Evolutionary conservation across 2,329 filamentous ascomycete genomes (phyloP).

Genomic region (Paracamarosporium sp.): DNA sequence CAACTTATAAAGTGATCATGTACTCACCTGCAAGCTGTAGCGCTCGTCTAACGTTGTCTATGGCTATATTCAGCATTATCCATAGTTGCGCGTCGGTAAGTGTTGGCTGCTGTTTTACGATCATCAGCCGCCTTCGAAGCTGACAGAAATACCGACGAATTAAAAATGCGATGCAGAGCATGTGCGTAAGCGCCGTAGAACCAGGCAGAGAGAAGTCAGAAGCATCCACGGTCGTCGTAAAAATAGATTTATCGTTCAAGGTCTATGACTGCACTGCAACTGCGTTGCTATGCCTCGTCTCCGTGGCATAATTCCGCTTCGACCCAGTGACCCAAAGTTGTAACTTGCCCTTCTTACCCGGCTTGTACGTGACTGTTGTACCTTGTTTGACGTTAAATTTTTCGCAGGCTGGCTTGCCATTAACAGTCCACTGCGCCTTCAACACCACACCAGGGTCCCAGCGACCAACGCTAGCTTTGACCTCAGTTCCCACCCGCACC

Average conservation of each 20-base stretch:
- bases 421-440: slow-evolving; percentile 41
- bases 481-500: slow-evolving; percentile 1
- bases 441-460: slow-evolving; percentile 48
- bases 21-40: no score
- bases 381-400: slow-evolving; percentile 33
- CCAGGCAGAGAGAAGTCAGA: no score
- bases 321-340: not conserved
- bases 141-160: no score
- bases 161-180: no score
- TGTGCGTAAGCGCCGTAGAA: no score
- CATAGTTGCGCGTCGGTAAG: no score
- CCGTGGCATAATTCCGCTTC: not conserved
- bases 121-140: no score
- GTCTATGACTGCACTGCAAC: not conserved
- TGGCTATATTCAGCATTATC: no score
- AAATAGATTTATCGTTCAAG: not conserved
- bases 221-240: not conserved
- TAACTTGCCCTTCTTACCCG: slow-evolving; percentile 15
- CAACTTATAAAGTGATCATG: no score
- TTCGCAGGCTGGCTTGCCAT: slow-evolving; percentile 28
- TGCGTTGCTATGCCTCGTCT: not conserved
- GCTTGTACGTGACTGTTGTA: slow-evolving; percentile 19
- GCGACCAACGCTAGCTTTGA: slow-evolving; percentile 32
- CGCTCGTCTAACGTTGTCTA: no score
- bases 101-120: no score